Evolutionary conservation across 495 filamentous ascomycete species (phyloP), one percentile per base, ranked within the genome.

Genomic region (Tuber melanosporum): DNA sequence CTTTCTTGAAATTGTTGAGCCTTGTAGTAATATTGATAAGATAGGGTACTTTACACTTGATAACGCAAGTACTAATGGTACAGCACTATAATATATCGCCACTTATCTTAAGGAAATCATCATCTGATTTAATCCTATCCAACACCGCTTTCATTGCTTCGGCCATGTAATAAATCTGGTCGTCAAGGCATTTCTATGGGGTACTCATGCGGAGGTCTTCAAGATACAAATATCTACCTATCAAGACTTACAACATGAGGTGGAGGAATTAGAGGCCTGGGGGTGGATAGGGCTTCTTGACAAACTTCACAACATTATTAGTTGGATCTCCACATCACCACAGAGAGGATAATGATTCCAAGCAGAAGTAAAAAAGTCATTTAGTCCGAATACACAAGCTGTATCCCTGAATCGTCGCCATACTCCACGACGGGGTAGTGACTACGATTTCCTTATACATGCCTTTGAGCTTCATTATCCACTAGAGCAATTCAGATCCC

Each of bases 141-240:
- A 44, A 45, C 22, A 45, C 42, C 57, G 77, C n/a, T 32, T 82
- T 12, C 45, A 76, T 8, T 80, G 79, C 44, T 72, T 75, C 22
- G 78, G 80, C 3, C 80, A 80, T 78, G 76, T 82, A 17, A 73
- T 79, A 4, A 79, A 79, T 42, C 45, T 79, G 0, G 66, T 73
- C 39, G 78, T 79, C 3, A 75, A 82, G 22, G 44, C 75, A 39
- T 80, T 80, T 73, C 70, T 82, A 36, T 79, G 52, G 36, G 78
- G 75, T 39, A 22, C 44, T 6, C 66, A 66, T 44, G 45, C 46
- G 1, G 46, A 74, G 36, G 44, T 72, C 39, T 71, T 72, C 49
- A 71, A 74, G 22, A 32, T 43, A 26, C 43, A 80, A 10, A 44
- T 44, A 10, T 7, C 43, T 44, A 44, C 43, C 12, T 44, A 44